Evolutionary conservation across 2,329 filamentous ascomycete species (phyloP), one percentile per base, ranked within the genome.

Genomic region (Pseudopithomyces chartarum): DNA sequence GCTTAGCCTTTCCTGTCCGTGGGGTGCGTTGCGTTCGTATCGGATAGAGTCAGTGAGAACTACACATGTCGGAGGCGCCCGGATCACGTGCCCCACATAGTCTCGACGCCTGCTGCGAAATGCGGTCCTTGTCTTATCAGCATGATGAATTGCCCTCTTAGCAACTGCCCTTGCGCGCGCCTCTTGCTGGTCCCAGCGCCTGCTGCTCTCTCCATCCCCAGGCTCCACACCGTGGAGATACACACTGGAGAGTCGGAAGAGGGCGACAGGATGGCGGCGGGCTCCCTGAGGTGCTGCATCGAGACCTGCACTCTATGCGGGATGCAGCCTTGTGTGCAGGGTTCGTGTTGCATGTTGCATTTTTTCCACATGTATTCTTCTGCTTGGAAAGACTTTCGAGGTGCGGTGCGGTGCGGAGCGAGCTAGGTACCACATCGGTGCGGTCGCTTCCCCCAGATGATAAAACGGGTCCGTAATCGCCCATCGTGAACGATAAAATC

Each of bases 51-150:
- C 26, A 29, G 26, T 15, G 17, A 15, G 3, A n/a, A n/a, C 17
- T 22, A 8, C 26, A 20, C 34, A 32, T 34, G 22, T 72, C 71
- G 70, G 71, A 68, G 65, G 52, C 40, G 48, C 59, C 71, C 71
- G 71, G 55, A 55, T 65, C 62, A 68, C 69, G 62, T 69, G 63
- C 49, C 40, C 53, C 3, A 42, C 42, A 26, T 26, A 55, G 32
- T 36, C 13, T 22, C 20, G 42, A 7, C 12, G 34, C 36, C 17
- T 48, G 53, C n/a, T 7, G 52, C 70, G 68, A 72, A 73, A 48
- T 39, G 33, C 54, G 42, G 51, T 32, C 20, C 60, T 63, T 71
- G 71, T 71, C 60, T 65, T 73, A 73, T 73, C 69, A 67, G 66
- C 59, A 59, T 52, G 36, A 20, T 62, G 54, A 52, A 61, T 65